Base-by-base conservation (phyloP, 2,329 filamentous ascomycete genomes). In the Colletotrichum sojae region DNA sequence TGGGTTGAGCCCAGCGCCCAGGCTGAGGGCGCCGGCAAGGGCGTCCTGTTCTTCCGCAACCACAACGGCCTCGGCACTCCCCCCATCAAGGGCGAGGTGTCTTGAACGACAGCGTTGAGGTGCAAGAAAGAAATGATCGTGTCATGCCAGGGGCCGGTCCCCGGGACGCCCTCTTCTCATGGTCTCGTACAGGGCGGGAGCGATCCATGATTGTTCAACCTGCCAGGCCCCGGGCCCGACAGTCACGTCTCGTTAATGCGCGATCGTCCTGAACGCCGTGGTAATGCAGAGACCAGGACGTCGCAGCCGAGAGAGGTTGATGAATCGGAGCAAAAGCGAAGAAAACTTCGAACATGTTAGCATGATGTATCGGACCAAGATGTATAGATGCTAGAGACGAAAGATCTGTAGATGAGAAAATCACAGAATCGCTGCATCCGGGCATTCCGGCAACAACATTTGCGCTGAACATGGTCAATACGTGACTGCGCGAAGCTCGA, bases 41-140 rank as follows among this genome's bases (percentile, higher is more conserved):
- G 92, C 71, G 91, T 99, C 36, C 83, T 97, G 63, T 98, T 99
- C 89, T 99, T 93, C 92, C 91, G 95, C 78, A 99, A 99, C 88
- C 88, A 88, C 76, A 99, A 98, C 83, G 93, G 94, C 20, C 84
- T 97, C 25, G 96, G 96, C 73, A 83, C 90, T 36, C 52, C 67
- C 3, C 67, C 58, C 77, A 81, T 54, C 52, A 70, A 70, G 67
- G 67, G 67, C 9, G 40, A 57, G 57, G 67, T 61, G 8, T 55
- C 45, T 31, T 69, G 52, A 63, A n/a, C 13, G 8, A n/a, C 8
- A 22, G 22, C 2, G 43, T 12, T 10, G 52, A 5, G 49, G 13
- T 22, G 25, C 18, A 5, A 25, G 31, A 27, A 66, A 45, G 31
- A 12, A 49, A 66, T 46, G 49, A 45, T 57, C 36, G 45, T 45